These are phyloP conservation scores for Ehretia macrophylla DNA, from an alignment of 257 asterid species.

Conservation along the genomic window DNA sequence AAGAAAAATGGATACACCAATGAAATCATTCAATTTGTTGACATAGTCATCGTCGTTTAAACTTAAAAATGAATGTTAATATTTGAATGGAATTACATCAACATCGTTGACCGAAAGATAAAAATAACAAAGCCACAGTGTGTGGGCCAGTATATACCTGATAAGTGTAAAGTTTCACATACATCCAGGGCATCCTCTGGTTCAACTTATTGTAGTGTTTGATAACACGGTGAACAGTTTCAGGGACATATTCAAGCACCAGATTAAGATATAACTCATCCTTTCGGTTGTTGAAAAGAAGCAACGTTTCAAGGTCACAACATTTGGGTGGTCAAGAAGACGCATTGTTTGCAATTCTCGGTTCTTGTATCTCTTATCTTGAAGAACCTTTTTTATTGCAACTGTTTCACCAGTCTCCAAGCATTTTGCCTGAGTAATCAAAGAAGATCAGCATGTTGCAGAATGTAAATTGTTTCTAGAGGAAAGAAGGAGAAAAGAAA, in stretches of 20 bases:
- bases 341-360: conserved; percentile 81
- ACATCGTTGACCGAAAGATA: background rate
- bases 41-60: too few relatives aligned
- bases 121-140: background rate
- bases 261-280: conserved; percentile 73
- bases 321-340: conserved; percentile 73
- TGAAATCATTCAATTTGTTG: too few relatives aligned
- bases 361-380: conserved; percentile 76
- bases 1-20: too few relatives aligned
- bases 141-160: conserved; percentile 37
- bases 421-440: conserved; percentile 63
- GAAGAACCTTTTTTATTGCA: conserved; percentile 76
- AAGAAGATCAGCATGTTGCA: conserved; percentile 16
- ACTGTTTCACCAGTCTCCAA: conserved; percentile 70
- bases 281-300: conserved; percentile 81
- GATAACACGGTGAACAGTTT: conserved; percentile 75
- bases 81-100: background rate
- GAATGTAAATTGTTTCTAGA: background rate
- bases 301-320: conserved; percentile 70
- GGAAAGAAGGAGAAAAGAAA: too few relatives aligned
- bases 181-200: conserved; percentile 68
- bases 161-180: conserved; percentile 68
- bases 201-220: conserved; percentile 68
- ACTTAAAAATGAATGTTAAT: background rate
- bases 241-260: conserved; percentile 82